Evolutionary conservation across 768 basidiomycete genomes (phyloP), one percentile per base, ranked within the genome.

Genomic region (Tylopilus intermedius): DNA sequence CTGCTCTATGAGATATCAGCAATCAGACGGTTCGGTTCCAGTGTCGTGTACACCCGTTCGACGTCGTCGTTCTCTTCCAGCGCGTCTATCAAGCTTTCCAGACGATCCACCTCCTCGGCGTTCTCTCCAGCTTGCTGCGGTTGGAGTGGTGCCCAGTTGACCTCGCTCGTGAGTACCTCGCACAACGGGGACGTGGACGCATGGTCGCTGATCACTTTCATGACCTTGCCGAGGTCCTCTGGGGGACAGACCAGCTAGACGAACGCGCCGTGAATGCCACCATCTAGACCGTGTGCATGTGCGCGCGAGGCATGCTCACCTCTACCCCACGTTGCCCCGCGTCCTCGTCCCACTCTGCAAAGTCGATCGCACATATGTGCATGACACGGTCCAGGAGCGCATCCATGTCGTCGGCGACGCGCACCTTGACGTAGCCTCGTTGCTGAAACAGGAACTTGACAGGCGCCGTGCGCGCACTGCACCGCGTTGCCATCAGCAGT

Each of bases 401-500:
- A 24, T 66, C 54, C 54, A 71, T 67, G 22, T 67, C 67, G 50
- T 67, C 63, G 18, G 70, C 69, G 9, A 78, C 53, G 14, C 72
- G 60, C 15, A 82, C 72, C 50, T 70, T 74, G 32, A 86, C 74
- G 49, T 72, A 72, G 15, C 83, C 85, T 62, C 74, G 71, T 27
- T 79, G 74, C 52, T 73, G 69, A 59, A 87, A 87, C 75, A 86
- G 79, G 63, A 79, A 87, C 56, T 77, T 79, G 24, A 86, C 84
- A 0, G 84, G 78, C 2, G 85, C 73, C 37, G 82, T 69, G 35
- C 79, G 82, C 33, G 81, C 82, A 40, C 85, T 86, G 13, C 26
- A 39, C 32, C 10, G 14, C 14, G 1, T 10, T 24, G 24, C 18
- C 24, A 24, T 24, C 24, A 24, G 24, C 24, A 24, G 24, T 24